Evolutionary conservation across 306 rosid genomes (phyloP), one percentile per base, ranked within the genome.

Genomic region (apple (Malus domestica)): DNA sequence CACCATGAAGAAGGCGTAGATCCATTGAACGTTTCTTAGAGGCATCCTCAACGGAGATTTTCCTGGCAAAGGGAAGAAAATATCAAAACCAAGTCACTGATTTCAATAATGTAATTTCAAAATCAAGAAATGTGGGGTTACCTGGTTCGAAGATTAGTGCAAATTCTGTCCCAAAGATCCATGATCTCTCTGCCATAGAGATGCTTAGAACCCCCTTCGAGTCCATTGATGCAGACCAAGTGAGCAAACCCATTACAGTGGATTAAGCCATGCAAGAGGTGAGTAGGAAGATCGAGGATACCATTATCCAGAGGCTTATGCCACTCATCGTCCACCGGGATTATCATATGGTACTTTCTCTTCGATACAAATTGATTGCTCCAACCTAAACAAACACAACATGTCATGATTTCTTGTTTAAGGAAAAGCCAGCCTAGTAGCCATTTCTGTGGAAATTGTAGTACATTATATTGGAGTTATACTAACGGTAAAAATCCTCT

Each of bases 81-180:
- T 25, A 23, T 65, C 70, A 52, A 40, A 11, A 75, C 29, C 57
- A 42, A 54, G 38, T 71, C 40, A 73, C 70, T 1, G 22, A 49
- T 73, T 45, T 62, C n/a, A 46, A 3, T 45, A 49, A 42, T 71
- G 8, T 51, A 59, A 35, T 55, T 20, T 23, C 54, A 40, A n/a
- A 35, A 80, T 30, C 35, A 61, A 70, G 44, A 58, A 52, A 52
- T 1, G 10, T 10, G 7, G 3, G 18, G 11, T 9, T 78, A 94
- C 98, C 96, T 80, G 25, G 88, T 81, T 79, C 85, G 74, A 35
- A 94, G 92, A 60, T 68, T 78, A 30, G 86, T 84, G 79, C 98
- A 94, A 20, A 94, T 78, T 30, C 96, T 80, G 33, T 94, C 97
- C 98, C 97, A 94, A 6, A 94, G 85, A 79, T 87, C 96, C 97